Percentiles rank a stretch among this genome's conserved stretches.
phyloP scores from a whole-genome alignment of 257 asterid species.

The Primulina tabacum region DNA sequence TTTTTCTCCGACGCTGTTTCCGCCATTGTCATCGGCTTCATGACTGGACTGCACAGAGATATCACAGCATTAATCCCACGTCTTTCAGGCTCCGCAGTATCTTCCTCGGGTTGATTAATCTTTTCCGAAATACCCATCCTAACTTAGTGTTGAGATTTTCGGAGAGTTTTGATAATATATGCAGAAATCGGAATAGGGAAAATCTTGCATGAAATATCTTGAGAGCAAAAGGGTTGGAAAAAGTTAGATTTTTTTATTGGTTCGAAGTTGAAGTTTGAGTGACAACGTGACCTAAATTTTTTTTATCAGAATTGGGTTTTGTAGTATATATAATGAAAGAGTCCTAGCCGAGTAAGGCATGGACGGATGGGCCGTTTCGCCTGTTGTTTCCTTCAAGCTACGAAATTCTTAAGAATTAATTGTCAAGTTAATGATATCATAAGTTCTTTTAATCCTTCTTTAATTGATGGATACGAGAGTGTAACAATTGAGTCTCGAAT shows the following conservation, averaged over 20 bases:
- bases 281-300: not conserved
- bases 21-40: conserved; percentile 28
- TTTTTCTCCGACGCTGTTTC: conserved; percentile 7
- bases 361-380: not conserved
- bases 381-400: too few relatives aligned
- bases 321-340: not conserved
- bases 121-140: not conserved
- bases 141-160: not conserved
- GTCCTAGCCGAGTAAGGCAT: too few relatives aligned
- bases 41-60: not conserved
- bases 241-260: too few relatives aligned
- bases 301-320: not conserved
- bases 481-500: too few relatives aligned
- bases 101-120: not conserved
- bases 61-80: not conserved
- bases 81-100: not conserved
- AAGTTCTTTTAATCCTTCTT: too few relatives aligned
- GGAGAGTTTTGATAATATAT: too few relatives aligned
- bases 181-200: not conserved
- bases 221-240: not conserved
- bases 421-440: too few relatives aligned
- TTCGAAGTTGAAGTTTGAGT: not conserved
- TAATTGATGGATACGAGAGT: too few relatives aligned
- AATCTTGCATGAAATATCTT: too few relatives aligned
- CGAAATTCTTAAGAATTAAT: not conserved